Percentiles rank a stretch among this genome's conserved stretches.
These are phyloP conservation scores for Linderniella brevidens DNA, from an alignment of 257 asterid genomes.

Conservation along the genomic window DNA sequence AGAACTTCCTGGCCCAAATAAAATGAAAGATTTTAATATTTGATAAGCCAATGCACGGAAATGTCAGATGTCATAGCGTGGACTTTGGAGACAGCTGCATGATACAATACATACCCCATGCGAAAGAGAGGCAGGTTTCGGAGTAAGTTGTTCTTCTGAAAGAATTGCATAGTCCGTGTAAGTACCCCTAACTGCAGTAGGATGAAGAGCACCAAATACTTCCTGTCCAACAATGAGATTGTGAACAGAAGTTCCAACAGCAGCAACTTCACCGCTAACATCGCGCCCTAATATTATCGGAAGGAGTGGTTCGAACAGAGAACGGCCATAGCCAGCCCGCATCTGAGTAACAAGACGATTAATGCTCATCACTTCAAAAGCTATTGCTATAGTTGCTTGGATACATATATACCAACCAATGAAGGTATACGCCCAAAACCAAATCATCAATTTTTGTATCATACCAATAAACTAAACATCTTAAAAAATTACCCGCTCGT, in stretches of 20 bases:
- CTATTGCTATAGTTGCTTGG: background rate
- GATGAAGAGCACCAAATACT: constrained; percentile 95
- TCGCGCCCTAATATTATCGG: constrained; percentile 94
- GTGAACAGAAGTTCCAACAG: constrained; percentile 56
- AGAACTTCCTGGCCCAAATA: too few relatives aligned
- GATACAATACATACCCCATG: constrained; percentile 49
- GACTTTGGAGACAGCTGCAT: constrained; percentile 3
- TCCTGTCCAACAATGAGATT: constrained; percentile 71
- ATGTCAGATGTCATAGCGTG: too few relatives aligned
- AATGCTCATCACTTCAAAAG: background rate
- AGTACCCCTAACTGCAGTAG: constrained; percentile 97
- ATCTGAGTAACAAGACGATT: constrained; percentile 29
- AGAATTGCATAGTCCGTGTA: constrained; percentile 84
- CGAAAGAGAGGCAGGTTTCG: constrained; percentile 64
- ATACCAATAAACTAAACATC: too few relatives aligned
- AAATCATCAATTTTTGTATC: too few relatives aligned
- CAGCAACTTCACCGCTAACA: constrained; percentile 91
- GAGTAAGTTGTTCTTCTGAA: constrained; percentile 61
- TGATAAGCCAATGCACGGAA: too few relatives aligned
- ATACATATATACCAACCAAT: background rate
- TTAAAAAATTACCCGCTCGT: too few relatives aligned
- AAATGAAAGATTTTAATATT: background rate
- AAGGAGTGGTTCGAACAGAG: constrained; percentile 62
- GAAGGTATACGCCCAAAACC: too few relatives aligned
- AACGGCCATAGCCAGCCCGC: constrained; percentile 95